Evolutionary conservation across 148 eudicot genomes (phyloP).

Genomic region (Vaccinium myrtillus): DNA sequence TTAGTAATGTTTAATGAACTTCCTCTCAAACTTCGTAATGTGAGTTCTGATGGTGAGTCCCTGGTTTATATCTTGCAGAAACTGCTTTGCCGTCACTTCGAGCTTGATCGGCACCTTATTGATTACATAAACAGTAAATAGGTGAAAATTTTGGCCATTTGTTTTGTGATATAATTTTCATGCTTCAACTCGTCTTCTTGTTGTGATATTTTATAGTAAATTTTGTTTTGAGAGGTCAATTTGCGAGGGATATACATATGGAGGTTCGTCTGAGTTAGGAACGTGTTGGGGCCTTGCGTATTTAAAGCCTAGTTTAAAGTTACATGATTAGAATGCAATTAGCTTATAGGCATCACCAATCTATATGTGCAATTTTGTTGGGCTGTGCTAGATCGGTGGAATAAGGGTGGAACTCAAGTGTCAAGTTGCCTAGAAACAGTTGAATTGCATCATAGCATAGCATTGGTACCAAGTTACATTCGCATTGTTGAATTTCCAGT

Average conservation of each 20-base stretch:
- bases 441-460: background rate
- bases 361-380: background rate
- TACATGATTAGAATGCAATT: background rate
- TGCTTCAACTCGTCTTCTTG: background rate
- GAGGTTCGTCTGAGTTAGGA: background rate
- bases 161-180: background rate
- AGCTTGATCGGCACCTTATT: constrained; percentile 77
- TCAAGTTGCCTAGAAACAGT: background rate
- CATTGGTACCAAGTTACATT: background rate
- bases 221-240: background rate
- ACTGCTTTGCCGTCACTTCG: constrained; percentile 68
- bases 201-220: background rate
- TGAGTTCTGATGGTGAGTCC: background rate
- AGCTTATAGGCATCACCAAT: background rate
- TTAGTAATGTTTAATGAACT: background rate
- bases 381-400: background rate
- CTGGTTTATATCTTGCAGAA: constrained; percentile 52
- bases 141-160: constrained; percentile 21
- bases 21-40: background rate
- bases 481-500: background rate
- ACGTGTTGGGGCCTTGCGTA: background rate
- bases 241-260: background rate
- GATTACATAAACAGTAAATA: constrained; percentile 73
- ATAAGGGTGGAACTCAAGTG: background rate
- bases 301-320: background rate